A percentile compares a stretch with the other conserved stretches of the same genome.
Evolutionary conservation across 495 filamentous ascomycete species (phyloP).

Genomic region (Amphirosellinia nigrospora): DNA sequence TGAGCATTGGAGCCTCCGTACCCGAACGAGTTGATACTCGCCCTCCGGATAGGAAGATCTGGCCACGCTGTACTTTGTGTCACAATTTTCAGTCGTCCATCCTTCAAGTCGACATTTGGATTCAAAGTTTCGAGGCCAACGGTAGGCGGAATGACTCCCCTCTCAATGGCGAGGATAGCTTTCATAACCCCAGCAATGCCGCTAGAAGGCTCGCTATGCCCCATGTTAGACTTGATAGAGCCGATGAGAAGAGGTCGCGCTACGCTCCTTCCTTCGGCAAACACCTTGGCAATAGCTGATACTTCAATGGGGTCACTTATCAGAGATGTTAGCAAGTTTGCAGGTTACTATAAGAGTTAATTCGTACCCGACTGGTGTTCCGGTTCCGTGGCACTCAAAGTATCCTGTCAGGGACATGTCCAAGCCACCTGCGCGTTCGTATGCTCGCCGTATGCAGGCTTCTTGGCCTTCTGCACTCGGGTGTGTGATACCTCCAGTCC

Average conservation of each 20-base stretch:
- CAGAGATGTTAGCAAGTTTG: not conserved
- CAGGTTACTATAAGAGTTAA: too few relatives aligned
- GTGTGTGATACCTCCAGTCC: constrained; percentile 55
- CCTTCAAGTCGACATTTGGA: constrained; percentile 42
- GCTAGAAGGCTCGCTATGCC: constrained; percentile 54
- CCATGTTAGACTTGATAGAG: constrained; percentile 58
- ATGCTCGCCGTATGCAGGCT: constrained; percentile 55
- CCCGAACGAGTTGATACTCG: constrained; percentile 59
- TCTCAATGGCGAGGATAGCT: constrained; percentile 53
- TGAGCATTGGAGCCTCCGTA: constrained; percentile 61
- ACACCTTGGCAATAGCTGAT: constrained; percentile 8
- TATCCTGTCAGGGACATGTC: constrained; percentile 40
- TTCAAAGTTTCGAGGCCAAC: constrained; percentile 45
- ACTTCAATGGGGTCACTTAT: constrained; percentile 44
- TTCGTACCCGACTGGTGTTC: constrained; percentile 53
- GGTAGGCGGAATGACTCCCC: constrained; percentile 40
- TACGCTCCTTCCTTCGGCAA: constrained; percentile 40
- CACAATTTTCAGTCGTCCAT: not conserved
- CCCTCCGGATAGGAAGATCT: constrained; percentile 30
- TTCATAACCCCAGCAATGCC: constrained; percentile 59
- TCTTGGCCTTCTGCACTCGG: constrained; percentile 63
- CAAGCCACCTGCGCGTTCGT: constrained; percentile 44
- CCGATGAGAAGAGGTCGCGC: constrained; percentile 46
- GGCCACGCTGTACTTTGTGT: constrained; percentile 11
- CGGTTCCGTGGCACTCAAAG: constrained; percentile 48